phyloP scores from a whole-genome alignment of 2,329 filamentous ascomycete species.

The Akanthomyces lecanii region DNA sequence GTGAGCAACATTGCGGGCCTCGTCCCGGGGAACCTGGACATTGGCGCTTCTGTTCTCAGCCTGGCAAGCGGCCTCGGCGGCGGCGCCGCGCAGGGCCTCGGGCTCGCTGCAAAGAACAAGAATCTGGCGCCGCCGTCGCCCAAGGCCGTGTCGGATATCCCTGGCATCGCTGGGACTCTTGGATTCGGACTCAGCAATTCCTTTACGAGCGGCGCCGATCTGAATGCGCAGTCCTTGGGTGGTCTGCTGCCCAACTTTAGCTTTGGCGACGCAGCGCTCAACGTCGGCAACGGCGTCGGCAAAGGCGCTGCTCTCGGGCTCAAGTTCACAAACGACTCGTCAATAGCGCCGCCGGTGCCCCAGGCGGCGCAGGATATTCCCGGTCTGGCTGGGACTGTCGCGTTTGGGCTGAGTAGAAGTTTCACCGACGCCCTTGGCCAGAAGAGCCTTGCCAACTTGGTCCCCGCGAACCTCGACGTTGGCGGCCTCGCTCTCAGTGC shows the following conservation, averaged over 20 bases:
- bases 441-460: neutral
- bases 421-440: neutral
- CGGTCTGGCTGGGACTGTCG: constrained; percentile 2
- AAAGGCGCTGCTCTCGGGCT: constrained; percentile 17
- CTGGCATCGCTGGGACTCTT: neutral
- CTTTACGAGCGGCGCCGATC: neutral
- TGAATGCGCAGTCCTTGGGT: neutral
- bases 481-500: constrained; percentile 18
- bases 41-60: neutral
- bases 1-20: neutral
- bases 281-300: constrained; percentile 16
- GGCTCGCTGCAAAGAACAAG: neutral
- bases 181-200: neutral
- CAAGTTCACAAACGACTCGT: constrained; percentile 13
- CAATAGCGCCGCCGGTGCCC: neutral
- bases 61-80: neutral
- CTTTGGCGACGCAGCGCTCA: constrained; percentile 10
- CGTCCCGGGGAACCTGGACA: neutral
- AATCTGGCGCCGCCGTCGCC: neutral
- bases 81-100: neutral
- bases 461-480: constrained; percentile 6
- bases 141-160: neutral
- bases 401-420: constrained; percentile 11
- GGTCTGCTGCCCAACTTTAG: neutral
- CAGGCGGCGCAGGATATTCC: constrained; percentile 4